These are phyloP conservation scores for Apiotrichum brassicae DNA, from an alignment of 1,284 basidiomycete genomes.

Conservation along the genomic window DNA sequence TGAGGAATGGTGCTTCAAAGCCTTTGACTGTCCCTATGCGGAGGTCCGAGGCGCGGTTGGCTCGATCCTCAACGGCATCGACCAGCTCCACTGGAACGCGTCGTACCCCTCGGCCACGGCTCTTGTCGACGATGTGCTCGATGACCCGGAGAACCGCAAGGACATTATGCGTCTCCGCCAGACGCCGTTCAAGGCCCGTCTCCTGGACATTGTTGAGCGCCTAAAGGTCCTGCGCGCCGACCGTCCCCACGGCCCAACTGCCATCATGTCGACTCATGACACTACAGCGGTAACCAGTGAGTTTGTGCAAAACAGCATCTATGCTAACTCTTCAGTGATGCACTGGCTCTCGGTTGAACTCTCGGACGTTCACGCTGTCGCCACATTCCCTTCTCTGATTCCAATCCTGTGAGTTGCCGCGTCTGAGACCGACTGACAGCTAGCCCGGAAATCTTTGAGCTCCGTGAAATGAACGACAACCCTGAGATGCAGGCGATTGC, in stretches of 20 bases:
- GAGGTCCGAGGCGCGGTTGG: slow-evolving; percentile 72
- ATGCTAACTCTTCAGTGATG: slow-evolving; percentile 48
- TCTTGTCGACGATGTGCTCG: slow-evolving; percentile 60
- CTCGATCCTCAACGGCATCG: slow-evolving; percentile 60
- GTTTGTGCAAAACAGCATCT: too few relatives aligned
- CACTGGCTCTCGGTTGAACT: slow-evolving; percentile 68
- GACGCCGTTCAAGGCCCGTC: slow-evolving; percentile 55
- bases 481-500: slow-evolving; percentile 46
- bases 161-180: slow-evolving; percentile 70
- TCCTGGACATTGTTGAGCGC: slow-evolving; percentile 55
- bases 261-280: slow-evolving; percentile 79
- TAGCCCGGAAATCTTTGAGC: slow-evolving; percentile 46
- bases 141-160: slow-evolving; percentile 51
- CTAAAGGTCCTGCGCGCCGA: slow-evolving; percentile 64
- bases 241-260: slow-evolving; percentile 75
- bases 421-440: not conserved
- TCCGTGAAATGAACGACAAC: slow-evolving; percentile 47
- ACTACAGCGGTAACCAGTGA: slow-evolving; percentile 59
- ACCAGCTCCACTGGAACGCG: slow-evolving; percentile 65
- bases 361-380: slow-evolving; percentile 66
- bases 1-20: slow-evolving; percentile 64
- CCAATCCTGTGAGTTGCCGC: slow-evolving; percentile 61
- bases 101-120: slow-evolving; percentile 61
- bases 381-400: slow-evolving; percentile 67
- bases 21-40: slow-evolving; percentile 71